Conservation (phyloP, 805 yeast species). For the Kluyveromyces siamensis region DNA sequence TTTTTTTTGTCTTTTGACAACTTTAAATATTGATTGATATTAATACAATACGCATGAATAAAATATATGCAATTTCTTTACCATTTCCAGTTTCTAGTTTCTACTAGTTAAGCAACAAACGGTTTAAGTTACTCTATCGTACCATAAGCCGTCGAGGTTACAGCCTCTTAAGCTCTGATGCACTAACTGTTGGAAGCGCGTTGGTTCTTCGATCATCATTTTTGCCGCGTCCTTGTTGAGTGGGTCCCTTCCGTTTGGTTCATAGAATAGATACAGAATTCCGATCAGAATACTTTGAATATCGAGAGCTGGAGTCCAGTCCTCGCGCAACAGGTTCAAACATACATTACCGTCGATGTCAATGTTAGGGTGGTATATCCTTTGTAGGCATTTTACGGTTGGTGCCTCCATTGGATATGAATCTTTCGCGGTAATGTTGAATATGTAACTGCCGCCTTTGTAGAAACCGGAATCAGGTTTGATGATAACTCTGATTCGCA, state of each 20-base stretch:
- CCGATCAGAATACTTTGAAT: constrained; percentile 79
- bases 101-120: no score
- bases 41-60: not conserved
- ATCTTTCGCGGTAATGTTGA: constrained; percentile 55
- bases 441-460: constrained; percentile 34
- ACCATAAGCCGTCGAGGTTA: constrained; percentile 43
- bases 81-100: no score
- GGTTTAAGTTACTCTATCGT: constrained; percentile 46
- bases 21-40: not conserved
- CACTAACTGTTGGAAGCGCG: constrained; percentile 49
- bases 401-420: constrained; percentile 93
- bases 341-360: constrained; percentile 88
- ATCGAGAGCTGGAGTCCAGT: constrained; percentile 91
- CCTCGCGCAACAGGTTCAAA: constrained; percentile 82
- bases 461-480: constrained; percentile 26
- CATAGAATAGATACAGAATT: constrained; percentile 72
- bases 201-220: constrained; percentile 36
- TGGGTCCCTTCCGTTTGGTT: constrained; percentile 90
- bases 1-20: not conserved
- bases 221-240: constrained; percentile 85
- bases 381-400: constrained; percentile 58
- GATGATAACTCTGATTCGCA: constrained; percentile 11
- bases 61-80: no score
- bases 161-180: constrained; percentile 65
- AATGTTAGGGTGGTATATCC: constrained; percentile 89